Evolutionary conservation across 257 asterid genomes (phyloP).

Genomic region (Solanum microdontum): DNA sequence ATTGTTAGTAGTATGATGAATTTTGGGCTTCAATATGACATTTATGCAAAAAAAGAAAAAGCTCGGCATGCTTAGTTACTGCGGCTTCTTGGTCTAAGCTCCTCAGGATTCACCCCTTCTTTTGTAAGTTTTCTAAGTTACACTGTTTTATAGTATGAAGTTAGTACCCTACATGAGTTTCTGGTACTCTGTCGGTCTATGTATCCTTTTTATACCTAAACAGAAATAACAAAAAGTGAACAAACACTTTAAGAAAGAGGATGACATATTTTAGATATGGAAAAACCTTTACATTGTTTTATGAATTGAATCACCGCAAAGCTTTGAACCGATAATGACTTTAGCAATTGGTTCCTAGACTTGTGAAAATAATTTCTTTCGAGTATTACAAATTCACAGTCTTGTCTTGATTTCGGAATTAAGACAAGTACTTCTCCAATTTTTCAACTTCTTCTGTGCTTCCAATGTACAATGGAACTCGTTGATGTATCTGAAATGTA

Average conservation of each 20-base stretch:
- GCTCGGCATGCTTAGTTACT: not conserved
- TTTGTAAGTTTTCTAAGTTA: not conserved
- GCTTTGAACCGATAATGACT: not conserved
- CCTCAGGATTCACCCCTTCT: not conserved
- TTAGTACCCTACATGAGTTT: not conserved
- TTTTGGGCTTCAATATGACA: not conserved
- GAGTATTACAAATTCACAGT: not conserved
- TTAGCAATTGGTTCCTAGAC: not conserved
- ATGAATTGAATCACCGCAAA: not conserved
- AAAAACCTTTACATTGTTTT: not conserved
- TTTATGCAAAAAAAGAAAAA: not conserved
- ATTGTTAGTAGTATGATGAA: not conserved
- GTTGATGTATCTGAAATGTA: conserved; percentile 58
- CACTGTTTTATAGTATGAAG: not conserved
- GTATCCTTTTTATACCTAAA: not conserved
- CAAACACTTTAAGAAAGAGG: not conserved
- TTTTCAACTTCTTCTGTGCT: conserved; percentile 85
- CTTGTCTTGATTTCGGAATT: not conserved
- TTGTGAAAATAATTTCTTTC: not conserved
- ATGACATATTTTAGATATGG: not conserved
- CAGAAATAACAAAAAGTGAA: not conserved
- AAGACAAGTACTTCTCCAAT: conserved; percentile 75
- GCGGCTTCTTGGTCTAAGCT: not conserved
- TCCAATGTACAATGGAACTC: conserved; percentile 84
- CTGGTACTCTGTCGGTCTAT: not conserved